These are phyloP conservation scores for Dipodascus albidus DNA, from an alignment of 805 yeast species.

Conservation along the genomic window DNA sequence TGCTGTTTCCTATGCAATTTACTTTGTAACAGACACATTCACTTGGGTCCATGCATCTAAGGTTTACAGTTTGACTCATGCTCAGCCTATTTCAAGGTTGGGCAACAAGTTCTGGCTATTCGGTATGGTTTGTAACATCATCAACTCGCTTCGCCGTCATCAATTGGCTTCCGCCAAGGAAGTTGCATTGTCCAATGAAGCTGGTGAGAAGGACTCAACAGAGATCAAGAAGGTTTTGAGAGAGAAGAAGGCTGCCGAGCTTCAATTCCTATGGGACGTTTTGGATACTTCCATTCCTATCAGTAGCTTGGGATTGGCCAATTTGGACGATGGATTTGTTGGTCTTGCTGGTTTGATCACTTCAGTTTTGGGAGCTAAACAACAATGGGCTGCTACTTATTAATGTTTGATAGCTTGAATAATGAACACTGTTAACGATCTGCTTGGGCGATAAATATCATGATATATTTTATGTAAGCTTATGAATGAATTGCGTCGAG, in stretches of 20 bases:
- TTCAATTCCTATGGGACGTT: conserved; percentile 64
- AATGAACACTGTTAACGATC: no score
- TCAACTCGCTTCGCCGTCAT: conserved; percentile 45
- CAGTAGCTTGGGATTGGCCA: conserved; percentile 49
- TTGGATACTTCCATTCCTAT: conserved; percentile 68
- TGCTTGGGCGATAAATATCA: no score
- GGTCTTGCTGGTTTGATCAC: conserved; percentile 82
- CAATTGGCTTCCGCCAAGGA: conserved; percentile 32
- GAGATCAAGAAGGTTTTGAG: conserved; percentile 28
- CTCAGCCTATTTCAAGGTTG: conserved; percentile 30
- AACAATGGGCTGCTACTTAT: conserved; percentile 44
- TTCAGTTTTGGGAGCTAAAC: conserved; percentile 68
- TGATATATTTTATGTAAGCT: no score
- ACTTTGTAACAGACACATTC: conserved; percentile 26
- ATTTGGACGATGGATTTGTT: conserved; percentile 63
- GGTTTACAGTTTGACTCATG: conserved; percentile 25
- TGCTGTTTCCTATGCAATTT: conserved; percentile 26
- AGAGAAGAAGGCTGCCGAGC: conserved; percentile 39
- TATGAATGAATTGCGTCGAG: no score
- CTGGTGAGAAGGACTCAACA: conserved; percentile 27
- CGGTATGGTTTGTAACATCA: conserved; percentile 53
- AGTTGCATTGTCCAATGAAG: conserved; percentile 18
- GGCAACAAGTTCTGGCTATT: conserved; percentile 69
- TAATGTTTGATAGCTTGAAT: no score
- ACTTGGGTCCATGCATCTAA: conserved; percentile 21